Conservation (phyloP, 2,329 filamentous ascomycete species). For the Colletotrichum liriopes region DNA sequence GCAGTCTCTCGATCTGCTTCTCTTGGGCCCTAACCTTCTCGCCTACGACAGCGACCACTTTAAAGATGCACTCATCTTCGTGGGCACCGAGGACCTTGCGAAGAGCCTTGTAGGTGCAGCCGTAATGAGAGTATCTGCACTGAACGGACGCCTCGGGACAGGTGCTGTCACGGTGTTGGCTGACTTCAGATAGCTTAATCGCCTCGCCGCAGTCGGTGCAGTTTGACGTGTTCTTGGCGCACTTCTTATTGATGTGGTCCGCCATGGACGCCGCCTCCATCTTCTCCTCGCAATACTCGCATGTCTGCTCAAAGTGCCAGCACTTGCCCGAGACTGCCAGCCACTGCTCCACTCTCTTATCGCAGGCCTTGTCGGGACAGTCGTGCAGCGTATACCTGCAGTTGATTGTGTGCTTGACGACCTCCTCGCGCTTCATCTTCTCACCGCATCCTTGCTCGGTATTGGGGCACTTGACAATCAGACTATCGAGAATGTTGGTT, state of each 20-base stretch:
- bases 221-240: conserved; percentile 62
- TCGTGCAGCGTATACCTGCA: conserved; percentile 70
- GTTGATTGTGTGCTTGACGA: conserved; percentile 70
- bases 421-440: conserved; percentile 66
- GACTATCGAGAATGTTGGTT: conserved; percentile 72
- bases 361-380: conserved; percentile 70
- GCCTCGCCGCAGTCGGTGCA: conserved; percentile 66
- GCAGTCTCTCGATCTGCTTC: conserved; percentile 62
- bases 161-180: conserved; percentile 62
- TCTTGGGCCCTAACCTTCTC: conserved; percentile 63
- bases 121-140: conserved; percentile 66
- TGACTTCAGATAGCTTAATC: conserved; percentile 62
- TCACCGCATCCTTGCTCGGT: conserved; percentile 64
- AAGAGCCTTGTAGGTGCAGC: conserved; percentile 61
- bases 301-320: conserved; percentile 67
- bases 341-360: conserved; percentile 66
- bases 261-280: conserved; percentile 66
- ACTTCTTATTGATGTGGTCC: conserved; percentile 60
- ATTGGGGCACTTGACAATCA: conserved; percentile 73
- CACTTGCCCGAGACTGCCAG: conserved; percentile 59
- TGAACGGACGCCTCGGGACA: conserved; percentile 59
- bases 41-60: conserved; percentile 66
- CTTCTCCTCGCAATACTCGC: conserved; percentile 67
- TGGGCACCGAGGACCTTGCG: conserved; percentile 63
- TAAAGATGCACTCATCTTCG: conserved; percentile 65